These are phyloP conservation scores for Boletus speciosus DNA, from an alignment of 768 basidiomycete species.

Conservation along the genomic window DNA sequence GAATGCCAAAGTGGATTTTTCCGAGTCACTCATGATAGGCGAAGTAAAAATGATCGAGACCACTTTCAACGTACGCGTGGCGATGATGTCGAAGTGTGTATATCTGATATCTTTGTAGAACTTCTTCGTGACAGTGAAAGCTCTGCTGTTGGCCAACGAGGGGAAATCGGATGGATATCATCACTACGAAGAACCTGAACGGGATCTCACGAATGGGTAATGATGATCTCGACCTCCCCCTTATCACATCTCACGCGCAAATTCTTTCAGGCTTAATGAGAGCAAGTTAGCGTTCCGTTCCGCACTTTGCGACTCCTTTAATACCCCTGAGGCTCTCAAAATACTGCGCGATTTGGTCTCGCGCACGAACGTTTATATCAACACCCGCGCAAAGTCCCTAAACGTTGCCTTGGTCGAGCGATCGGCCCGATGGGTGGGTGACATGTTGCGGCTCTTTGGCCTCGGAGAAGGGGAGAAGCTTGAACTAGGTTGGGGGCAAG, in stretches of 20 bases:
- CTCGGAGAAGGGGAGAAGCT: constrained; percentile 64
- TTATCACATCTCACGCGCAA: constrained; percentile 9
- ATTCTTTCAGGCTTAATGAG: constrained; percentile 56
- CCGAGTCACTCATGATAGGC: constrained; percentile 81
- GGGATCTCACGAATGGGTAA: constrained; percentile 63
- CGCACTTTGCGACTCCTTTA: constrained; percentile 95
- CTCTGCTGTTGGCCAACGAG: constrained; percentile 57
- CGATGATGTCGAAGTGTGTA: not conserved
- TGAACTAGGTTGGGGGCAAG: constrained; percentile 87
- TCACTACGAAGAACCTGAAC: constrained; percentile 64
- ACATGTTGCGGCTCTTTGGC: constrained; percentile 77
- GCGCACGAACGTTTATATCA: constrained; percentile 85
- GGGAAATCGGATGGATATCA: constrained; percentile 57
- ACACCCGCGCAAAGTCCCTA: constrained; percentile 50
- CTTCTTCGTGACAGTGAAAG: constrained; percentile 87
- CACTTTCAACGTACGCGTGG: constrained; percentile 70
- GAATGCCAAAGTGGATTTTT: constrained; percentile 94
- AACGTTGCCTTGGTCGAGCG: constrained; percentile 65
- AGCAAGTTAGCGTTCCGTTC: constrained; percentile 76
- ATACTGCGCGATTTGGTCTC: constrained; percentile 79
- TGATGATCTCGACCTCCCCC: constrained; percentile 8
- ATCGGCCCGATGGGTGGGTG: constrained; percentile 63
- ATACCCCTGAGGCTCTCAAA: constrained; percentile 82
- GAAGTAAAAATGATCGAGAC: constrained; percentile 85
- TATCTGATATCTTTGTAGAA: constrained; percentile 52